Conservation (phyloP, 148 eudicot species). For the Pouteria glomerata region DNA sequence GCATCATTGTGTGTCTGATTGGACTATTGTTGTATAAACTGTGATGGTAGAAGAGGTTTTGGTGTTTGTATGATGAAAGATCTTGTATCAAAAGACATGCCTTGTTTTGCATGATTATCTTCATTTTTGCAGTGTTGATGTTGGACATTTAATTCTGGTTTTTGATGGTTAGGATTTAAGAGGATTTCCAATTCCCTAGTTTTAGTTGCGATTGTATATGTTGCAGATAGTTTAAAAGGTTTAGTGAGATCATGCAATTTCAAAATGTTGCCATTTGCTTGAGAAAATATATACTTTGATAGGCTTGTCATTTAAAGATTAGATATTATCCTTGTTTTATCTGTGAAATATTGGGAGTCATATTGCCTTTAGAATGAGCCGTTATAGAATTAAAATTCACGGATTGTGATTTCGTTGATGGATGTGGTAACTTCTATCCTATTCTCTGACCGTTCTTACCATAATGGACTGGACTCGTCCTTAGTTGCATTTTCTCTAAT, state of each 20-base stretch:
- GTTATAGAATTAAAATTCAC: neutral
- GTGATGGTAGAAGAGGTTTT: neutral
- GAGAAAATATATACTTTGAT: neutral
- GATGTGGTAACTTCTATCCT: neutral
- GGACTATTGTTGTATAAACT: neutral
- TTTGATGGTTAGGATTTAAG: neutral
- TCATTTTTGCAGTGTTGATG: neutral
- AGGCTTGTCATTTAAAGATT: neutral
- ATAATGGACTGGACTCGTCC: neutral
- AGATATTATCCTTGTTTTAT: neutral
- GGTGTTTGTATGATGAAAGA: no score
- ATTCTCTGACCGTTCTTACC: neutral
- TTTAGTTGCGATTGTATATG: neutral
- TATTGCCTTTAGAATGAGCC: neutral
- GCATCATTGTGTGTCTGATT: neutral
- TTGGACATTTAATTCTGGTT: neutral
- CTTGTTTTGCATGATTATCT: neutral
- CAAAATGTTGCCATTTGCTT: neutral
- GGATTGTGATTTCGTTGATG: neutral
- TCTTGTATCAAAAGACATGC: neutral
- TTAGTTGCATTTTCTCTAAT: neutral
- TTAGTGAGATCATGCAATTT: constrained; percentile 1
- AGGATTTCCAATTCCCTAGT: neutral
- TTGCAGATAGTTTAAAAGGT: neutral
- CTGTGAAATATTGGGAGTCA: neutral